These are phyloP conservation scores for Dipodascopsis uninucleata DNA, from an alignment of 805 yeast species.

Conservation along the genomic window DNA sequence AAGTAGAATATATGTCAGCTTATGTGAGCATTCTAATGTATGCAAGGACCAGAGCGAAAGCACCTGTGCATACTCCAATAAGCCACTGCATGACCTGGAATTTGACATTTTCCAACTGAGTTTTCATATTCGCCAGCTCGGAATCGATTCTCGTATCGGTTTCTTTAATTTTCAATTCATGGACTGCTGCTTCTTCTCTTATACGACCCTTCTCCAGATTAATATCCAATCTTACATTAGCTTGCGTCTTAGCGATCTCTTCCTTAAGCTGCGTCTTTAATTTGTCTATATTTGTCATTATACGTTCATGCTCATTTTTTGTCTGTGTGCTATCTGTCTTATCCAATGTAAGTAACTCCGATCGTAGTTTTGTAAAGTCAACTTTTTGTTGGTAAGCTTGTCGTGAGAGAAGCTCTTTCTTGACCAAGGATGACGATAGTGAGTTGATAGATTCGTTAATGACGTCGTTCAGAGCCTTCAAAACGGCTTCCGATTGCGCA, in stretches of 20 bases:
- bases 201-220: constrained; percentile 93
- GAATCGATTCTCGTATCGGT: constrained; percentile 93
- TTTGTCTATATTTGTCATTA: constrained; percentile 80
- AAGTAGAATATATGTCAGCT: too few relatives aligned
- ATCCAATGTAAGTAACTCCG: constrained; percentile 86
- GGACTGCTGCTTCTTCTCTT: constrained; percentile 88
- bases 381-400: constrained; percentile 94
- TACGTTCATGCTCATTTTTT: constrained; percentile 80
- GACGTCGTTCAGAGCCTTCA: constrained; percentile 66
- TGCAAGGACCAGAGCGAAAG: constrained; percentile 89
- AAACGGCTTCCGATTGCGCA: constrained; percentile 76
- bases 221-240: constrained; percentile 85
- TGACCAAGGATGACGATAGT: constrained; percentile 73
- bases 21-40: constrained; percentile 77
- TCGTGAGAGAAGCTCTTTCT: constrained; percentile 75
- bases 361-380: constrained; percentile 90
- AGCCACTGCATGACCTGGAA: constrained; percentile 98
- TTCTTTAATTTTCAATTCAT: constrained; percentile 89
- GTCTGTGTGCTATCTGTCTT: constrained; percentile 77
- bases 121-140: constrained; percentile 89
- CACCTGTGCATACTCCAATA: constrained; percentile 97
- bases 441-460: constrained; percentile 75
- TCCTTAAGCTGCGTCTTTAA: constrained; percentile 80
- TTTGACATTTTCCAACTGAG: constrained; percentile 91
- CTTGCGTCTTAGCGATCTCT: constrained; percentile 84